These are phyloP conservation scores for Graphiopsis chlorocephala DNA, from an alignment of 2,329 filamentous ascomycete genomes.

Conservation along the genomic window DNA sequence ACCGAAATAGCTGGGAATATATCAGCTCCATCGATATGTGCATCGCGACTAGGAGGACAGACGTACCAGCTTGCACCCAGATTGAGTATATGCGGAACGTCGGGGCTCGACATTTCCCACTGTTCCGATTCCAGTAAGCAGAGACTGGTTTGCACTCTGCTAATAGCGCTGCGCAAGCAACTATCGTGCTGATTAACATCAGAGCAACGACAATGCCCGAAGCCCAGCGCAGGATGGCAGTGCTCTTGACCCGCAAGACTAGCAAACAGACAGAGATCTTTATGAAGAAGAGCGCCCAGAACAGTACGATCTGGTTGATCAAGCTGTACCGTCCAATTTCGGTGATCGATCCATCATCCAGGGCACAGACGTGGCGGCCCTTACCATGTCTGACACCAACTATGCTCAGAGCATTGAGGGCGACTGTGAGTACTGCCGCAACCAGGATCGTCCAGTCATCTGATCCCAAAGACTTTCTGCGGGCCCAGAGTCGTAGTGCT, in stretches of 20 bases:
- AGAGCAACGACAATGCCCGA: constrained; percentile 29
- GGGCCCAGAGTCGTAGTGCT: constrained; percentile 3
- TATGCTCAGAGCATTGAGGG: constrained; percentile 37
- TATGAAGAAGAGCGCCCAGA: constrained; percentile 40
- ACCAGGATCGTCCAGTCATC: constrained; percentile 41
- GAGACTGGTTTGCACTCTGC: constrained; percentile 26
- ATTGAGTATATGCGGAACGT: constrained; percentile 30
- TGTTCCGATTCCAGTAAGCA: constrained; percentile 25
- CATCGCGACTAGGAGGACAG: not conserved
- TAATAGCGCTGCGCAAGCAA: constrained; percentile 25
- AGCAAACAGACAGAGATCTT: constrained; percentile 45
- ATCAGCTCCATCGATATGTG: not conserved
- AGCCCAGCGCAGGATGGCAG: constrained; percentile 30
- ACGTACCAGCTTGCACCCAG: constrained; percentile 29
- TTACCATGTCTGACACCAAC: constrained; percentile 38
- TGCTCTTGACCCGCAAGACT: constrained; percentile 42
- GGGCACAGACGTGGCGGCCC: constrained; percentile 40
- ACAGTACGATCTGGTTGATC: constrained; percentile 45
- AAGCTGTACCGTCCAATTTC: constrained; percentile 38
- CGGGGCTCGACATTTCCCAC: constrained; percentile 25
- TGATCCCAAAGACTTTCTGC: not conserved
- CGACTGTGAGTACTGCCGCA: constrained; percentile 31
- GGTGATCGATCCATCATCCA: constrained; percentile 34
- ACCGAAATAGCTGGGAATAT: constrained; percentile 24
- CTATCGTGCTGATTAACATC: constrained; percentile 24